These are phyloP conservation scores for Athelia psychrophila DNA, from an alignment of 1,284 basidiomycete genomes.

Conservation along the genomic window DNA sequence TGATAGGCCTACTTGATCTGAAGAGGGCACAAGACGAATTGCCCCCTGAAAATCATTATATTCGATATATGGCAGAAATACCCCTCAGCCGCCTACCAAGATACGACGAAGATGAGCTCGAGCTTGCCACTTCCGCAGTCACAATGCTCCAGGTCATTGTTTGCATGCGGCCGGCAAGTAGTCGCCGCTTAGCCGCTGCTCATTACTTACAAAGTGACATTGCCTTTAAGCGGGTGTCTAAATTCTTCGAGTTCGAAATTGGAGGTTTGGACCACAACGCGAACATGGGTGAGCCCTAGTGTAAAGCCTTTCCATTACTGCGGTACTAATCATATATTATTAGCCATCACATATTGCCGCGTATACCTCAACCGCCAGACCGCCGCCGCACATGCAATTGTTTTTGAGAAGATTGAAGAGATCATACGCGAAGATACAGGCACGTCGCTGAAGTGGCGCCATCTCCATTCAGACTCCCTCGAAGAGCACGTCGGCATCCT, in stretches of 20 bases:
- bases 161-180: slow-evolving; percentile 23
- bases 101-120: slow-evolving; percentile 11
- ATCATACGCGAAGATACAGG: slow-evolving; percentile 23
- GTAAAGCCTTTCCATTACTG: neutral
- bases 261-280: slow-evolving; percentile 11
- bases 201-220: slow-evolving; percentile 25
- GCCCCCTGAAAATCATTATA: slow-evolving; percentile 8
- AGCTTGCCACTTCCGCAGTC: neutral
- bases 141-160: slow-evolving; percentile 17
- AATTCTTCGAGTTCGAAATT: slow-evolving; percentile 26
- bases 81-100: neutral
- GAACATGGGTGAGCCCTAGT: slow-evolving; percentile 9
- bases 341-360: slow-evolving; percentile 18
- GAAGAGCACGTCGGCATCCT: slow-evolving; percentile 12
- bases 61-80: slow-evolving; percentile 10
- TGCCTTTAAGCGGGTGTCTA: slow-evolving; percentile 21
- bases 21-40: slow-evolving; percentile 7
- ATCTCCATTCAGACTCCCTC: slow-evolving; percentile 15
- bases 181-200: slow-evolving; percentile 12
- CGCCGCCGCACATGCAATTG: slow-evolving; percentile 17
- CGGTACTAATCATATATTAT: neutral
- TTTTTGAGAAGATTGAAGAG: slow-evolving; percentile 20
- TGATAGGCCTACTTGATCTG: slow-evolving; percentile 5
- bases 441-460: slow-evolving; percentile 16
- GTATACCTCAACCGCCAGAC: slow-evolving; percentile 18